phyloP scores from a whole-genome alignment of 352 stramenopile species.

The Phytophthora uliginosa region DNA sequence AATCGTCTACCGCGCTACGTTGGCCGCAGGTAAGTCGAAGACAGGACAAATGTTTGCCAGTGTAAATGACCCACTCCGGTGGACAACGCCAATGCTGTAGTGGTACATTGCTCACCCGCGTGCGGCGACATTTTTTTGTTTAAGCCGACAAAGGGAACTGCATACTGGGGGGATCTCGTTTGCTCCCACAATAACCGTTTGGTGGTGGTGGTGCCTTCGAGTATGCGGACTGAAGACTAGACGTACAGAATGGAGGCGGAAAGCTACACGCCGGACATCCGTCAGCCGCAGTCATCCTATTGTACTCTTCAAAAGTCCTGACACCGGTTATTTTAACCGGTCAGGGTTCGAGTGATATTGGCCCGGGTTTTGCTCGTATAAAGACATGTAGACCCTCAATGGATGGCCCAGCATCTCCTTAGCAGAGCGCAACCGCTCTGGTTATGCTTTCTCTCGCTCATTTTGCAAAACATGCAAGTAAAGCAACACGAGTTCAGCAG shows the following conservation, averaged over 20 bases:
- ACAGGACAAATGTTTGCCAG: slow-evolving; percentile 23
- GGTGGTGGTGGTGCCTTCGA: background rate
- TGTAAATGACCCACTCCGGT: slow-evolving; percentile 3
- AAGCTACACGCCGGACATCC: slow-evolving; percentile 17
- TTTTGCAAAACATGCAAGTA: no score
- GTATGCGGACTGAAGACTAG: slow-evolving; percentile 12
- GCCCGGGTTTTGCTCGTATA: no score
- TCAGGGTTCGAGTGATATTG: no score
- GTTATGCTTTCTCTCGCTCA: no score
- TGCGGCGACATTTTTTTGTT: background rate
- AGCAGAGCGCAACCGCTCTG: no score
- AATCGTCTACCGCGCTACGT: slow-evolving; percentile 20
- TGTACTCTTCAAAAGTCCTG: no score
- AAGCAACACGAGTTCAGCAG: no score
- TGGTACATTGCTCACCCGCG: background rate
- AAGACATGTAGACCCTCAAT: no score
- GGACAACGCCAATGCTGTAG: background rate
- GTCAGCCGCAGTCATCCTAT: slow-evolving; percentile 20
- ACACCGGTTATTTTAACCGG: no score
- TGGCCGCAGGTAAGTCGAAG: slow-evolving; percentile 22
- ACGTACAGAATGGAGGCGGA: slow-evolving; percentile 13
- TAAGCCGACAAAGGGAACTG: background rate
- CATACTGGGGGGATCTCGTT: background rate
- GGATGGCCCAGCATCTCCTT: no score
- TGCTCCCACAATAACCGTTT: background rate